Evolutionary conservation across 1,139 yeast genomes (phyloP), one percentile per base, ranked within the genome.

Genomic region (Schizosaccharomyces versatilis): DNA sequence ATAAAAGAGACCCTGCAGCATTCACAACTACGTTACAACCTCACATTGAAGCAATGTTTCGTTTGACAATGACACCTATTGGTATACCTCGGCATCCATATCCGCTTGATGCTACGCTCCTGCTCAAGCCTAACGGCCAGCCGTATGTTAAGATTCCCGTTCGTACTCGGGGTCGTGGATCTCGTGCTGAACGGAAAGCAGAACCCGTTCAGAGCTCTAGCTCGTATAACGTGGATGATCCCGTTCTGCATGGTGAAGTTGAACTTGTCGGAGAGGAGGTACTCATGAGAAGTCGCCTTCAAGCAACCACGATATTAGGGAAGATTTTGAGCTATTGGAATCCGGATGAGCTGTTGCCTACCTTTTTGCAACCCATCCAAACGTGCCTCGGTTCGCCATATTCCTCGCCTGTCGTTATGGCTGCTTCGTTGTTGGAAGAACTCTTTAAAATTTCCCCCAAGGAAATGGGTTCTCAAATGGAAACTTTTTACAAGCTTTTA

Each of bases 21-120:
- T 55, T 41, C 47, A 47, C 44, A 15, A 40, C 41, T 14, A 19
- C 52, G 15, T 47, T 59, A 14, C 24, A 36, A 5, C 47, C 51
- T 5, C 86, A 81, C 62, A 68, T 78, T 59, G 72, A 71, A 47
- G 80, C 94, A 0, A 71, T 85, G 54, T 68, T 85, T 54, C 75
- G 80, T 10, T 71, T 93, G 53, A 66, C 86, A 53, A 81, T 84
- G 81, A 90, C 97, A 0, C 98, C 98, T 5, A 82, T 93, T 59
- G 98, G 99, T 59, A 79, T 86, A 56, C 84, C 95, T 2, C 79
- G 98, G 60, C 84, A 82, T 65, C 83, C 81, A 61, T 90, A 84
- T 67, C 78, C 79, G 52, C 84, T 93, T 95, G 81, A 84, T 62
- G 72, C 85, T 0, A 70, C 73, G 17, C 73, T 80, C 54, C 76